Percentiles rank a stretch among this genome's conserved stretches.
These are phyloP conservation scores for Graphiopsis chlorocephala DNA, from an alignment of 2,329 filamentous ascomycete species.

Conservation along the genomic window DNA sequence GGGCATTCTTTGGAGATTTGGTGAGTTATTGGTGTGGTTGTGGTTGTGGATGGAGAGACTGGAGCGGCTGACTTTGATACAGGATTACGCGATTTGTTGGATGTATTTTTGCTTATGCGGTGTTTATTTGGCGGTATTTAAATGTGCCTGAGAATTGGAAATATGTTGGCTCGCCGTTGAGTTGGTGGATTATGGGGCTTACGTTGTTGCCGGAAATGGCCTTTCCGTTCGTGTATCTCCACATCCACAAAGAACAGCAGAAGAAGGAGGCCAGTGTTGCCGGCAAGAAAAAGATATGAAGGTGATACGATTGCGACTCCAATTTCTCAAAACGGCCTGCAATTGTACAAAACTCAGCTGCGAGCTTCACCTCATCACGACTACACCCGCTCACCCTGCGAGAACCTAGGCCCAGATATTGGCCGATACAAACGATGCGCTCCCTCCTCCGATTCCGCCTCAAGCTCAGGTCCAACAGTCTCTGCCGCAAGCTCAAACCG, in stretches of 20 bases:
- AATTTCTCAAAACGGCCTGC: not conserved
- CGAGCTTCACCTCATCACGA: not conserved
- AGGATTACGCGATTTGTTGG: conserved; percentile 41
- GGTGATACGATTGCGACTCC: not conserved
- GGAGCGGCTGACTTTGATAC: not conserved
- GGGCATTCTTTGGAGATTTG: conserved; percentile 42
- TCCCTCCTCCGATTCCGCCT: not conserved
- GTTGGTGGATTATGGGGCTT: conserved; percentile 33
- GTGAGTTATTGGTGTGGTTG: conserved; percentile 24
- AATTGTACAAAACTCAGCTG: not conserved
- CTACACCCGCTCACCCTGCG: not conserved
- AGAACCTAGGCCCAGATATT: not conserved
- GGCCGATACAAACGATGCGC: not conserved
- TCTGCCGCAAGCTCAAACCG: not conserved
- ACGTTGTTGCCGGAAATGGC: conserved; percentile 3
- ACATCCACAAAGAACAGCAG: conserved; percentile 21
- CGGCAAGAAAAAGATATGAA: not conserved
- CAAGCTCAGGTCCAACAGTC: not conserved
- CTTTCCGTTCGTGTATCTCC: conserved; percentile 40
- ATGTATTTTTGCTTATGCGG: conserved; percentile 38
- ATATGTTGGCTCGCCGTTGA: conserved; percentile 38
- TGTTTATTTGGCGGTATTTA: conserved; percentile 41
- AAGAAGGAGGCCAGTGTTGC: not conserved
- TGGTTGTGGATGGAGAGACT: not conserved
- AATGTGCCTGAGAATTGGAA: conserved; percentile 40